Percentiles rank a stretch among this genome's conserved stretches.
Evolutionary conservation across 768 basidiomycete genomes (phyloP).

Genomic region (Russula sp.): DNA sequence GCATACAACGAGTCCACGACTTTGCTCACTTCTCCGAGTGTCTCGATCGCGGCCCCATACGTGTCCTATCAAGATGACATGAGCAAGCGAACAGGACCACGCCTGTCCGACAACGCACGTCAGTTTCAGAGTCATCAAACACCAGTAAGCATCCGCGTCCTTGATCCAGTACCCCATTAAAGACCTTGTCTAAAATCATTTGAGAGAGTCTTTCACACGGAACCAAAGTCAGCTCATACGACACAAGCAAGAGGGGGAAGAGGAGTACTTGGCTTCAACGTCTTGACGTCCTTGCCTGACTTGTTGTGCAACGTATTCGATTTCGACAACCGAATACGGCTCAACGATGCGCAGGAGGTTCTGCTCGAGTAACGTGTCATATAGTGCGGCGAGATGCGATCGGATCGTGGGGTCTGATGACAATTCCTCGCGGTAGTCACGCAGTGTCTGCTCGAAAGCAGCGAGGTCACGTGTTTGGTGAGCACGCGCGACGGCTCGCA

Average conservation of each 20-base stretch:
- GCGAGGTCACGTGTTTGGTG: slow-evolving; percentile 85
- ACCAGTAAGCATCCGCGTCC: slow-evolving; percentile 86
- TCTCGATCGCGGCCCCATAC: slow-evolving; percentile 84
- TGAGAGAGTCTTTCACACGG: slow-evolving; percentile 67
- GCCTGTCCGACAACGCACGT: slow-evolving; percentile 48
- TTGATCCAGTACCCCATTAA: slow-evolving; percentile 95
- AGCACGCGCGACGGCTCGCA: slow-evolving; percentile 93
- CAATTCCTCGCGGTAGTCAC: slow-evolving; percentile 85
- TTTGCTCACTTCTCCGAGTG: slow-evolving; percentile 82
- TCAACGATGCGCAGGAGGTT: slow-evolving; percentile 94
- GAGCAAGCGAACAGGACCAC: slow-evolving; percentile 2
- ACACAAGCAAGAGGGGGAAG: background rate
- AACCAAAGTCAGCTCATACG: background rate
- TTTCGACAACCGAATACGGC: slow-evolving; percentile 89
- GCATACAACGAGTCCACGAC: slow-evolving; percentile 93
- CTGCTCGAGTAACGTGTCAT: slow-evolving; percentile 94
- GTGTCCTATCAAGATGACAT: slow-evolving; percentile 47
- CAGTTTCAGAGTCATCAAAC: slow-evolving; percentile 80
- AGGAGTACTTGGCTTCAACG: slow-evolving; percentile 82
- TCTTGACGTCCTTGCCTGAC: slow-evolving; percentile 84
- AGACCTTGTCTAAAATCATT: slow-evolving; percentile 95
- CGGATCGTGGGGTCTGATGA: slow-evolving; percentile 94
- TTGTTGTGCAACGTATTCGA: slow-evolving; percentile 77
- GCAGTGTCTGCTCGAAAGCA: slow-evolving; percentile 81
- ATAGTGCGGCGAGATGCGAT: slow-evolving; percentile 86